Percentiles rank a stretch among this genome's conserved stretches.
Evolutionary conservation across 805 yeast genomes (phyloP).

Genomic region (Kodamaea hsintzibuensis): DNA sequence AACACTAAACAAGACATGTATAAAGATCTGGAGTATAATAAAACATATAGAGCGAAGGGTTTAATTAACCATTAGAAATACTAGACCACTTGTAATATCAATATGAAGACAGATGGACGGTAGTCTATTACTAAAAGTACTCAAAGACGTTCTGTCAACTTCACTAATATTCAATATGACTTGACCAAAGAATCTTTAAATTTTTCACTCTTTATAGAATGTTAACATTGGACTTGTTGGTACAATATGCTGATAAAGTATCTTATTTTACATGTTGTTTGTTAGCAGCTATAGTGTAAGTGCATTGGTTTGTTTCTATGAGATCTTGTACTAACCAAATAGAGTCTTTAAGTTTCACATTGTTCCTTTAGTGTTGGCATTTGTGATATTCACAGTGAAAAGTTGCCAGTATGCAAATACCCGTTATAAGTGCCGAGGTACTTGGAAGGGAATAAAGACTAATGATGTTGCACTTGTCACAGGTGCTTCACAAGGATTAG

Average conservation of each 20-base stretch:
- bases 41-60: too few relatives aligned
- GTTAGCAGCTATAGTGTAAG: constrained; percentile 2
- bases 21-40: too few relatives aligned
- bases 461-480: constrained; percentile 39
- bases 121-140: too few relatives aligned
- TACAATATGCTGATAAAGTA: not conserved
- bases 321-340: not conserved
- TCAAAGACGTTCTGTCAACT: too few relatives aligned
- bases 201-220: not conserved
- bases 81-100: too few relatives aligned
- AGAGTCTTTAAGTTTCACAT: not conserved
- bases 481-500: constrained; percentile 56
- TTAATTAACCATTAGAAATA: too few relatives aligned
- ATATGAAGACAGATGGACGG: too few relatives aligned
- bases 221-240: not conserved
- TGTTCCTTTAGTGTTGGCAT: not conserved
- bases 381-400: not conserved
- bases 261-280: not conserved
- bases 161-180: too few relatives aligned
- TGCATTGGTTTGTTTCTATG: not conserved
- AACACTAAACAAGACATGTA: too few relatives aligned
- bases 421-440: constrained; percentile 6
- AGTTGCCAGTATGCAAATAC: not conserved
- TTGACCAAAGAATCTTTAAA: not conserved
- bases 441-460: constrained; percentile 3